Evolutionary conservation across 768 basidiomycete species (phyloP), one percentile per base, ranked within the genome.

Genomic region (Rhizopogon rudus): DNA sequence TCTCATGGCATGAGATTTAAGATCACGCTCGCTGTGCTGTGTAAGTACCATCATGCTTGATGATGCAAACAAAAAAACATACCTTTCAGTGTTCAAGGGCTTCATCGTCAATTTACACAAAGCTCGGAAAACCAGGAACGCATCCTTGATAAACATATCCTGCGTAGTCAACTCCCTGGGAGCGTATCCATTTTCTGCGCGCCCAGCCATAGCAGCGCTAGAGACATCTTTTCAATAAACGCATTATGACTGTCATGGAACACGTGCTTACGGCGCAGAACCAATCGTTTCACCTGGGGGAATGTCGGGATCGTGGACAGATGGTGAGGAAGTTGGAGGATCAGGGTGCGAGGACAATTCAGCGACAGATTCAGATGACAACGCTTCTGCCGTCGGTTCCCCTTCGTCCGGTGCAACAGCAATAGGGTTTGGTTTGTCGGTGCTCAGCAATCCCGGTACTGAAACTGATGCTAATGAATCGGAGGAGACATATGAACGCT

Each of bases 21-120:
- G 75, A 69, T 98, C 97, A n/a, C 90, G 86, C 70, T 98, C 97
- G 63, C 95, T 95, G 61, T 17, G 55, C 56, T 31, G 37, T 13
- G 57, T 57, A 33, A 70, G 55, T 62, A 58, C n/a, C 49, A 31
- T 16, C 56, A 8, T 37, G 45, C 28, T 40, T 20, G 51, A 53
- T 22, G 31, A 40, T 16, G 40, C 12, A 12, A 40, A 29, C 13
- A 17, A 7, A 14, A 14, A 25, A 7, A 65, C 82, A 50, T 45
- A 94, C 95, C 92, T 96, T 72, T 99, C 97, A 5, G 81, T 84
- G 62, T 92, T 91, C 45, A 99, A 75, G 10, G 95, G 91, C 69
- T 98, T 98, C 95, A 98, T 98, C 8, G 93, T 95, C 60, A 98
- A 75, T 68, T 98, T 98, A 76, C 97, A 98, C 10, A 99, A 77